phyloP scores from a whole-genome alignment of 1,284 basidiomycete genomes.

The Pseudozyma tsukubaensis region DNA sequence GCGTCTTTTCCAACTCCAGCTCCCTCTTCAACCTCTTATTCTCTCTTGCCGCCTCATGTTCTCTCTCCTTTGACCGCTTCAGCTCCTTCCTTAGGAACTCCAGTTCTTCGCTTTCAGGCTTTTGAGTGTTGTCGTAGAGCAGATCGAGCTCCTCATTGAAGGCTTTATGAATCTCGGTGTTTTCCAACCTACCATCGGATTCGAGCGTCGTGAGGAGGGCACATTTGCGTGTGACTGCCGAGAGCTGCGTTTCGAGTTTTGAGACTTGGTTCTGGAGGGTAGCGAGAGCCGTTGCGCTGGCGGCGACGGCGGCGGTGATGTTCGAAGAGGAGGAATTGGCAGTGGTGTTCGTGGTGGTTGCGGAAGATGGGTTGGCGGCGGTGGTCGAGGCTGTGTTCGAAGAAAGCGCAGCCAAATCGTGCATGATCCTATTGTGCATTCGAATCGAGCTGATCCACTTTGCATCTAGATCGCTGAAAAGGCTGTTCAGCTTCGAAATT shows the following conservation, averaged over 20 bases:
- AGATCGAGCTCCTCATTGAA: slow-evolving; percentile 67
- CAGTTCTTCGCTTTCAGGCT: slow-evolving; percentile 57
- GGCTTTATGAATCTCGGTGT: slow-evolving; percentile 65
- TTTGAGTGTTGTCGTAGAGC: slow-evolving; percentile 63
- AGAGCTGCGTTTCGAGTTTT: slow-evolving; percentile 43
- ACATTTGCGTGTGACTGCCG: slow-evolving; percentile 54
- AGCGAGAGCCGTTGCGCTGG: too few relatives aligned
- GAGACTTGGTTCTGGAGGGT: slow-evolving; percentile 16
- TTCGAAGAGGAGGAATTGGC: too few relatives aligned
- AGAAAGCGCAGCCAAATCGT: slow-evolving; percentile 16
- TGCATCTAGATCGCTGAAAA: slow-evolving; percentile 23
- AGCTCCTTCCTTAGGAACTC: slow-evolving; percentile 48
- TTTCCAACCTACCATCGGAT: slow-evolving; percentile 63
- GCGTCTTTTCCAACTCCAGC: slow-evolving; percentile 28
- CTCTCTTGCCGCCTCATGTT: slow-evolving; percentile 44
- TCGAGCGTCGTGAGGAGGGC: slow-evolving; percentile 61
- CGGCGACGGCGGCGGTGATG: too few relatives aligned
- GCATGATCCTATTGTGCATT: slow-evolving; percentile 45
- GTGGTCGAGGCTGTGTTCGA: slow-evolving; percentile 1
- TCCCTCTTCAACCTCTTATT: slow-evolving; percentile 50
- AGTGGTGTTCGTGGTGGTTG: too few relatives aligned
- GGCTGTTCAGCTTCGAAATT: slow-evolving; percentile 20
- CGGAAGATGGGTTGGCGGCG: background rate
- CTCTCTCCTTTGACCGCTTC: slow-evolving; percentile 46
- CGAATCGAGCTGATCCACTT: slow-evolving; percentile 41